phyloP scores from a whole-genome alignment of 176 grass and related monocot species.

The Themeda triandra region DNA sequence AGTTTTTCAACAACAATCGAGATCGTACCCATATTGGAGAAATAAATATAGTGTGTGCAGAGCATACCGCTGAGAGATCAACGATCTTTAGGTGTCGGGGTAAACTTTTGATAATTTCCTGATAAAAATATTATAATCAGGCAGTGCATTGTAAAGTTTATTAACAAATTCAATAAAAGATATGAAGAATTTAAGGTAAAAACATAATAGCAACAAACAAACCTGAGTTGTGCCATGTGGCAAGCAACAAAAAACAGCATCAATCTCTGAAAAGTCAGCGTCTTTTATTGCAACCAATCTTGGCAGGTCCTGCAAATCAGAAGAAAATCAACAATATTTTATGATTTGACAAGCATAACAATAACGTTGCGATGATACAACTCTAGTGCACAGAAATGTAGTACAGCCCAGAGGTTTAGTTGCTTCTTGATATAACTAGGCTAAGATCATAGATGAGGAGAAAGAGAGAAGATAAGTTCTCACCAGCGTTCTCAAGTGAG shows the following conservation, averaged over 20 bases:
- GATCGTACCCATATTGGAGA: neutral
- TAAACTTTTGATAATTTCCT: conserved; percentile 95
- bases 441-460: neutral
- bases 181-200: neutral
- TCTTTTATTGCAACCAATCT: conserved; percentile 91
- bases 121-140: conserved; percentile 30
- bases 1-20: conserved; percentile 2
- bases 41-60: neutral
- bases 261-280: conserved; percentile 81
- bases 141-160: neutral
- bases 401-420: neutral
- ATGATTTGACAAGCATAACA: neutral
- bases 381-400: neutral
- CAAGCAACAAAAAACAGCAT: conserved; percentile 99
- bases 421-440: neutral
- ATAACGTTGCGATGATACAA: neutral
- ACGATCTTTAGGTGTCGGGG: conserved; percentile 82
- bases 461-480: conserved; percentile 19
- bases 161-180: conserved; percentile 4
- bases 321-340: conserved; percentile 19
- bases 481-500: conserved; percentile 82
- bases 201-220: conserved; percentile 29
- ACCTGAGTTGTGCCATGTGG: conserved; percentile 98
- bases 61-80: conserved; percentile 92
- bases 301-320: conserved; percentile 67